Conservation (phyloP, 768 basidiomycete genomes). For the Polyporus arcularius region DNA sequence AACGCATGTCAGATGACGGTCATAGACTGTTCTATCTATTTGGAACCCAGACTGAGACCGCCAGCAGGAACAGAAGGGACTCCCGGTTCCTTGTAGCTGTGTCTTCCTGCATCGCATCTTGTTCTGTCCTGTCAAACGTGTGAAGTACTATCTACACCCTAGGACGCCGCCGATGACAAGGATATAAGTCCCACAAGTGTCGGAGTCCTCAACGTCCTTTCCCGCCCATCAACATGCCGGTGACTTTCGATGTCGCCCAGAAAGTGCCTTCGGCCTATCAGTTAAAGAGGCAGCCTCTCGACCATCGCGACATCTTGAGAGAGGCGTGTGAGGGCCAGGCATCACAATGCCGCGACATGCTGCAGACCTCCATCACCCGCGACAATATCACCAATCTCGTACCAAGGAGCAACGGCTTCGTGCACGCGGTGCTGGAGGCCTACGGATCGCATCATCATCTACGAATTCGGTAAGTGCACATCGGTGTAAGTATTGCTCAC, state of each 20-base stretch:
- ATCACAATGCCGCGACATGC: background rate
- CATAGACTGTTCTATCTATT: too few relatives aligned
- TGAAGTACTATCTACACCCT: too few relatives aligned
- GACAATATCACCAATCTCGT: background rate
- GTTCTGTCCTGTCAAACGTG: too few relatives aligned
- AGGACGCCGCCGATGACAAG: too few relatives aligned
- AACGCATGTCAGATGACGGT: too few relatives aligned
- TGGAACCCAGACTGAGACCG: too few relatives aligned
- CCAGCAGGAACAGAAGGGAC: background rate
- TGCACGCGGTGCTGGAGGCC: slow-evolving; percentile 2
- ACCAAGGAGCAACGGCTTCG: slow-evolving; percentile 1
- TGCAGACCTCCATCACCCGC: background rate
- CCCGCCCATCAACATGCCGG: background rate
- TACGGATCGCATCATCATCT: slow-evolving; percentile 5
- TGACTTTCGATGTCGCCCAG: background rate
- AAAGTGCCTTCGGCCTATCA: background rate
- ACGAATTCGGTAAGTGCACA: background rate
- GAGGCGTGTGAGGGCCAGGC: background rate
- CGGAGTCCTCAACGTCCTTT: too few relatives aligned
- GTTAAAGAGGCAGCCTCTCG: background rate
- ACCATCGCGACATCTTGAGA: background rate
- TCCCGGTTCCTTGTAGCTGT: background rate
- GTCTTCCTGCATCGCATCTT: background rate
- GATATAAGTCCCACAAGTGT: too few relatives aligned
- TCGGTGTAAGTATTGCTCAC: background rate